A percentile compares a stretch with the other conserved stretches of the same genome.
Evolutionary conservation across 202 grass and related monocot species (phyloP).

Genomic region (Dendrocalamus latiflorus): DNA sequence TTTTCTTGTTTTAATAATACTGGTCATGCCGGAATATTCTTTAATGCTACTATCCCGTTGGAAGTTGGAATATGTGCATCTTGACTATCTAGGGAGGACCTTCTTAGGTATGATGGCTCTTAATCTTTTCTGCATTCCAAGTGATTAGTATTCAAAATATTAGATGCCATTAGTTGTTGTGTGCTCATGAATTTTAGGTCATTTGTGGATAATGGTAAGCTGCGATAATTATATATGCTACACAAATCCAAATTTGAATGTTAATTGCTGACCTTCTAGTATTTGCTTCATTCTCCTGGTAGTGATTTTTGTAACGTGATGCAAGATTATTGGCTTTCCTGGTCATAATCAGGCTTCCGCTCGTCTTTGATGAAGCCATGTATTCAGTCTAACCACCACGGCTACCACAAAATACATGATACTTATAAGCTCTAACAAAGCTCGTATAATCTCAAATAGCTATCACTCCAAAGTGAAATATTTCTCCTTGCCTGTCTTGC

Average conservation of each 20-base stretch:
- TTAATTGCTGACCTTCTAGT: neutral
- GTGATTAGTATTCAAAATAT: neutral
- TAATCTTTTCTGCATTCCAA: neutral
- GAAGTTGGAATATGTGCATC: neutral
- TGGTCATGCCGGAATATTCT: neutral
- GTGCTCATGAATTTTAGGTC: neutral
- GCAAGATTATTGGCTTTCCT: neutral
- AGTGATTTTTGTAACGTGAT: neutral
- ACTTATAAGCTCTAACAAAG: neutral
- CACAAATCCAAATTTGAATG: neutral
- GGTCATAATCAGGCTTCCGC: neutral
- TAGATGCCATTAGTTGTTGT: neutral
- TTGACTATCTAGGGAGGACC: neutral
- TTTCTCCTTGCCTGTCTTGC: neutral
- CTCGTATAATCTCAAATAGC: neutral
- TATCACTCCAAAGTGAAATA: neutral
- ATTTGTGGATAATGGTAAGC: neutral
- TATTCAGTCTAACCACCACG: neutral
- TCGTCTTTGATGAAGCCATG: neutral
- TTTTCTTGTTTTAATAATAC: slow-evolving; percentile 4
- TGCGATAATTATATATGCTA: neutral
- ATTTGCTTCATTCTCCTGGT: neutral
- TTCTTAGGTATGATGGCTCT: neutral
- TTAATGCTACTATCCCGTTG: neutral
- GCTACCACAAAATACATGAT: neutral